Percentiles rank a stretch among this genome's conserved stretches.
These are phyloP conservation scores for Histomonas meleagridis DNA, from an alignment of 208 protist species.

Conservation along the genomic window DNA sequence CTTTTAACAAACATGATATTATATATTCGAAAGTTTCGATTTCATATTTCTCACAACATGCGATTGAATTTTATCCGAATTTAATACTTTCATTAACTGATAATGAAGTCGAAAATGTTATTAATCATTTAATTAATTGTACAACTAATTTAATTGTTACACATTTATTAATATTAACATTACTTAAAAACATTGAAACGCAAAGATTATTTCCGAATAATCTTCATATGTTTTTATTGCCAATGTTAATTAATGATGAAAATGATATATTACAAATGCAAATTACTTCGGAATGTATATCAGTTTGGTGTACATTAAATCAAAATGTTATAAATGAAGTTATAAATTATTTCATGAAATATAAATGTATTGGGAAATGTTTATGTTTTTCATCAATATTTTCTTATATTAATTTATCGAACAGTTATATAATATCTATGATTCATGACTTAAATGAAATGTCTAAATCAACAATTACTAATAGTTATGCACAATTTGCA, in stretches of 20 bases:
- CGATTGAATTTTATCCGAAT: neutral
- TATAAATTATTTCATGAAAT: neutral
- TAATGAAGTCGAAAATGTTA: no score
- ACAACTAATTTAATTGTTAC: neutral
- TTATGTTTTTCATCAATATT: neutral
- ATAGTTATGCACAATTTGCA: neutral
- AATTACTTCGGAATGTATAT: neutral
- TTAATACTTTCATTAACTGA: neutral
- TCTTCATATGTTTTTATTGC: neutral
- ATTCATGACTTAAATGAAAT: constrained; percentile 13
- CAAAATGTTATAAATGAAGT: neutral
- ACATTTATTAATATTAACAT: neutral
- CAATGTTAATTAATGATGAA: neutral
- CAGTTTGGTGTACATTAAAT: neutral
- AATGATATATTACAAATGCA: neutral
- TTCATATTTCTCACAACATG: neutral
- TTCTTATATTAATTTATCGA: no score
- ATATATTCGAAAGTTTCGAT: neutral
- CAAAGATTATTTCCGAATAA: neutral
- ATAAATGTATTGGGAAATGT: neutral
- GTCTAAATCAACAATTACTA: neutral
- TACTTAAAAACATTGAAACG: neutral
- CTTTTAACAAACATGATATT: neutral
- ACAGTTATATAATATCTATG: no score
- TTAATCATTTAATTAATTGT: neutral